phyloP scores from a whole-genome alignment of 2,329 filamentous ascomycete species.

The Claviceps sp. region DNA sequence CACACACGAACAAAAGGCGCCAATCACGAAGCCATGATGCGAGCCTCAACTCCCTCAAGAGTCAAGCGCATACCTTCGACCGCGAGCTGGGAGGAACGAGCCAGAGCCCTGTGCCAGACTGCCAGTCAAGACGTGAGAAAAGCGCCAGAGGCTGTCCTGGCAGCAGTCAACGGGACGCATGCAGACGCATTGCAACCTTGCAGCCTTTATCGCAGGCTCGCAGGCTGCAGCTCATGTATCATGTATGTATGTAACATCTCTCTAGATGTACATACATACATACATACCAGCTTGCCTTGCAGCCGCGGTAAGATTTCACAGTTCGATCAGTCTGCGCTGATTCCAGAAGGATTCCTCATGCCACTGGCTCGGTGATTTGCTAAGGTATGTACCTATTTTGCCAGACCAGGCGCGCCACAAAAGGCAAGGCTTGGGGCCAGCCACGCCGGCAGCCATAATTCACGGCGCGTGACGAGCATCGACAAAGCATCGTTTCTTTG shows the following conservation, averaged over 20 bases:
- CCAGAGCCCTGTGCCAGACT: not conserved
- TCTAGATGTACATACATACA: not conserved
- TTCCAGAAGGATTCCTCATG: conserved; percentile 7
- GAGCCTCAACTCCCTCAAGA: not conserved
- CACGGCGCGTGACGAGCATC: not conserved
- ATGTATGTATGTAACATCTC: not conserved
- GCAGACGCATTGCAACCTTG: too few species aligned
- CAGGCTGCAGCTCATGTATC: too few species aligned
- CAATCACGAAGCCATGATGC: conserved; percentile 6
- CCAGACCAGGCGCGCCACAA: conserved; percentile 1
- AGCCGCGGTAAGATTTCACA: not conserved
- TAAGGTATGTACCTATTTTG: not conserved
- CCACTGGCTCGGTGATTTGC: conserved; percentile 3
- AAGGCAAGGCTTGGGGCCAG: conserved; percentile 2
- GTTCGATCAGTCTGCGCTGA: not conserved
- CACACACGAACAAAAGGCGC: conserved; percentile 4
- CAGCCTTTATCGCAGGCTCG: not conserved
- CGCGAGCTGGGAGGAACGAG: not conserved
- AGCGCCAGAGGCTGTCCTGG: not conserved
- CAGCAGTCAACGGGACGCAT: not conserved
- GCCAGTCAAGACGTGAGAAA: not conserved
- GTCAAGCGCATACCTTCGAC: conserved; percentile 1
- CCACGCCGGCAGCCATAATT: not conserved
- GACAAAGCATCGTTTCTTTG: not conserved
- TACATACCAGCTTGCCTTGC: not conserved